These are phyloP conservation scores for Penicillium taxi DNA, from an alignment of 495 filamentous ascomycete genomes.

Conservation along the genomic window DNA sequence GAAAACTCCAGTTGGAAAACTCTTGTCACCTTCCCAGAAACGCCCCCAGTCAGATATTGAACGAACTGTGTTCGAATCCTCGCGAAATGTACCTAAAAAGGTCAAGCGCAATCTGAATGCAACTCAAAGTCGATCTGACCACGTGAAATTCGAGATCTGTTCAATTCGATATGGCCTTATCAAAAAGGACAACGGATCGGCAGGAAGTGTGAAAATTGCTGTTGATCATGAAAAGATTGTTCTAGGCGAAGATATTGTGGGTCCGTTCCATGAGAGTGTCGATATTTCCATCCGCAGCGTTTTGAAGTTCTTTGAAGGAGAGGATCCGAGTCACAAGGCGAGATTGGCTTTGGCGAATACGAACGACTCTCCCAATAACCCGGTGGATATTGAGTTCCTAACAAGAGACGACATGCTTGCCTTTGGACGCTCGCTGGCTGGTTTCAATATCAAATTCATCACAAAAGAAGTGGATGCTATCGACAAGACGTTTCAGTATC, in stretches of 20 bases:
- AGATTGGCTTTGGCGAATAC: slow-evolving; percentile 25
- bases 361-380: slow-evolving; percentile 7
- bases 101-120: slow-evolving; percentile 10
- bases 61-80: slow-evolving; percentile 19
- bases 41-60: slow-evolving; percentile 30
- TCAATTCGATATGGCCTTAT: slow-evolving; percentile 20
- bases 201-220: slow-evolving; percentile 6
- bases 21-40: slow-evolving; percentile 4
- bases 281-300: slow-evolving; percentile 18
- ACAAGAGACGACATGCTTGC: too few relatives aligned
- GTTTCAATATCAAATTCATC: slow-evolving; percentile 5
- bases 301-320: slow-evolving; percentile 13
- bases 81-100: slow-evolving; percentile 11
- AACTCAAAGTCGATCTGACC: slow-evolving; percentile 2
- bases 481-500: slow-evolving; percentile 28
- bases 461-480: slow-evolving; percentile 28
- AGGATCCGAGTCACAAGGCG: slow-evolving; percentile 23
- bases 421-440: slow-evolving; percentile 14
- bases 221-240: slow-evolving; percentile 10
- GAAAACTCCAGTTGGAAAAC: neutral
- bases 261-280: neutral
- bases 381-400: slow-evolving; percentile 34
- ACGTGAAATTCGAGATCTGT: neutral
- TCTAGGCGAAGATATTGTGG: slow-evolving; percentile 4
- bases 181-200: slow-evolving; percentile 5